phyloP scores from a whole-genome alignment of 1,284 basidiomycete genomes.

The Retiboletus flavoniger region DNA sequence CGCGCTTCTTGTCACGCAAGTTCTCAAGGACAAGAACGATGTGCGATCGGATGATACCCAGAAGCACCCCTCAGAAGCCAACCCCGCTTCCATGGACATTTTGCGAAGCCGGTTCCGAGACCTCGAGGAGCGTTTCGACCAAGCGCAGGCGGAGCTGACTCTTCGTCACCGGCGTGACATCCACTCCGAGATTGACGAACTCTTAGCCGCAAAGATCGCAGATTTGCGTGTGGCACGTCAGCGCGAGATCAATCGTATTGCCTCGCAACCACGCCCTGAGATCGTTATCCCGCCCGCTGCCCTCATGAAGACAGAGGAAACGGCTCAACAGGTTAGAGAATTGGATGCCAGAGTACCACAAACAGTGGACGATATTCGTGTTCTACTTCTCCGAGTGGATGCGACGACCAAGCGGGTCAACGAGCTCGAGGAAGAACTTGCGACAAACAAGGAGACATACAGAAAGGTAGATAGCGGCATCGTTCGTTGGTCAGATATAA shows the following conservation, averaged over 20 bases:
- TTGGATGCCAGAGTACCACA: slow-evolving; percentile 26
- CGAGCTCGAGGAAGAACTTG: slow-evolving; percentile 25
- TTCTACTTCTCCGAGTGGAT: slow-evolving; percentile 28
- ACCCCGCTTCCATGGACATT: slow-evolving; percentile 1
- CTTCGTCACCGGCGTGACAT: slow-evolving; percentile 24
- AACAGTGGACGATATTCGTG: slow-evolving; percentile 27
- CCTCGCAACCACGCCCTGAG: slow-evolving; percentile 16
- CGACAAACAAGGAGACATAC: slow-evolving; percentile 17
- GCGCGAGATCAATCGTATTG: slow-evolving; percentile 21
- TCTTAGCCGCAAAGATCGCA: slow-evolving; percentile 20
- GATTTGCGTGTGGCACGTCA: slow-evolving; percentile 25
- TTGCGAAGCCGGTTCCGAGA: slow-evolving; percentile 22
- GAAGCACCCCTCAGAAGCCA: neutral
- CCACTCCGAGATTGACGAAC: slow-evolving; percentile 21
- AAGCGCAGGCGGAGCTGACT: slow-evolving; percentile 32
- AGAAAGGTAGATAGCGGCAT: slow-evolving; percentile 17
- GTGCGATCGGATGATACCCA: slow-evolving; percentile 1
- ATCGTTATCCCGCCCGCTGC: slow-evolving; percentile 23
- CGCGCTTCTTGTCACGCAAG: slow-evolving; percentile 22
- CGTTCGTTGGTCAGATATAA: neutral
- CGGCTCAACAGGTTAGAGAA: slow-evolving; percentile 14
- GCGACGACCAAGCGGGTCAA: slow-evolving; percentile 23
- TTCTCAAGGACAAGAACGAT: slow-evolving; percentile 19
- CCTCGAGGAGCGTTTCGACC: slow-evolving; percentile 33
- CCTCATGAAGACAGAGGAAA: slow-evolving; percentile 21